Evolutionary conservation across 1,284 basidiomycete species (phyloP).

Genomic region (Ceratobasidium sp.): DNA sequence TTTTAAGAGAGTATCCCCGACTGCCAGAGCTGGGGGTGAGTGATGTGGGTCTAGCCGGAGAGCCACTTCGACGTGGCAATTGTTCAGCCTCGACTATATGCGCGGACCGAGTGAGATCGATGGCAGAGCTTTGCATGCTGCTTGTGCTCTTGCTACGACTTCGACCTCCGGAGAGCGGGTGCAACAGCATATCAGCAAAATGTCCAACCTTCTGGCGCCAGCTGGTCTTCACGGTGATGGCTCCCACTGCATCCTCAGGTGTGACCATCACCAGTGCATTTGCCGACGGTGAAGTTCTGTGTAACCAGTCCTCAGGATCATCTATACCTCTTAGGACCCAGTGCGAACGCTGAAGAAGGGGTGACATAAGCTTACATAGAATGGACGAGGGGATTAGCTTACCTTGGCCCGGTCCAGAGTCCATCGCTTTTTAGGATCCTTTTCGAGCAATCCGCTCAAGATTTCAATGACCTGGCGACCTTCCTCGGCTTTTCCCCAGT

Average conservation of each 20-base stretch:
- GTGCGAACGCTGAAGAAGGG: constrained; percentile 58
- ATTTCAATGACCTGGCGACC: constrained; percentile 72
- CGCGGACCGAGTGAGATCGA: constrained; percentile 26
- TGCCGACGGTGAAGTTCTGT: constrained; percentile 69
- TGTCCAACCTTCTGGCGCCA: constrained; percentile 34
- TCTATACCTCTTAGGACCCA: constrained; percentile 82
- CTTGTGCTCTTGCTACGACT: constrained; percentile 44
- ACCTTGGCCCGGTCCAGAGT: constrained; percentile 87
- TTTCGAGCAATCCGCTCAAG: constrained; percentile 78
- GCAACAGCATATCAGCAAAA: constrained; percentile 29
- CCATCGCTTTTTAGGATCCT: constrained; percentile 79
- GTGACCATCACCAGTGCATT: constrained; percentile 70
- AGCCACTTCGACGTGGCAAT: constrained; percentile 33
- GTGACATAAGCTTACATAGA: constrained; percentile 39
- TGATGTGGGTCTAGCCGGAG: constrained; percentile 30
- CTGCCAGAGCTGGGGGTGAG: constrained; percentile 18
- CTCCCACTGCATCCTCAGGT: constrained; percentile 78
- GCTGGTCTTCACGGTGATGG: constrained; percentile 49
- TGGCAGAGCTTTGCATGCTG: constrained; percentile 37
- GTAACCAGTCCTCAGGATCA: constrained; percentile 77
- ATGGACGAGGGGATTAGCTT: constrained; percentile 46
- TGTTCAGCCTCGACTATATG: constrained; percentile 40
- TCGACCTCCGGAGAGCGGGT: constrained; percentile 36
- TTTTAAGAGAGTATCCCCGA: constrained; percentile 31
- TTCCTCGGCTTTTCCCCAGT: constrained; percentile 48